Percentiles rank a stretch among this genome's conserved stretches.
These are phyloP conservation scores for Mycena venus DNA, from an alignment of 768 basidiomycete species.

Conservation along the genomic window DNA sequence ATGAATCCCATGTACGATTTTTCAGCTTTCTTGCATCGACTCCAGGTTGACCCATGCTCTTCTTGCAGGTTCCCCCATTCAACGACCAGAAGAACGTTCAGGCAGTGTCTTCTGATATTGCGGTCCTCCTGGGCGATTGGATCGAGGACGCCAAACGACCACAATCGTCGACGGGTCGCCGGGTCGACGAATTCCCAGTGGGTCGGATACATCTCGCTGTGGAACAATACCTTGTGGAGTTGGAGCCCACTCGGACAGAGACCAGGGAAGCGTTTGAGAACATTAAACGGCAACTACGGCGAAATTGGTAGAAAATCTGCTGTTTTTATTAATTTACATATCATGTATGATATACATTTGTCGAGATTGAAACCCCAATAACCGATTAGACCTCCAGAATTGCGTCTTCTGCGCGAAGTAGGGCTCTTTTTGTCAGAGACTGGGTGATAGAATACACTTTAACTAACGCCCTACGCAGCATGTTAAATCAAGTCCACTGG, in stretches of 20 bases:
- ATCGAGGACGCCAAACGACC: slow-evolving; percentile 81
- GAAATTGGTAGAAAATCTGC: slow-evolving; percentile 68
- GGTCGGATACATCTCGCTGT: slow-evolving; percentile 81
- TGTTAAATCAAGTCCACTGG: slow-evolving; percentile 10
- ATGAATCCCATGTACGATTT: slow-evolving; percentile 83
- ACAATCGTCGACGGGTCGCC: slow-evolving; percentile 70
- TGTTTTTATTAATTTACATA: slow-evolving; percentile 25
- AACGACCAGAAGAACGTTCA: slow-evolving; percentile 86
- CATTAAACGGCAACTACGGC: slow-evolving; percentile 78
- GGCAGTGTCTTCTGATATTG: slow-evolving; percentile 85
- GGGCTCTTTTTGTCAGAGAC: slow-evolving; percentile 66
- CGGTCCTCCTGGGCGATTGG: slow-evolving; percentile 86
- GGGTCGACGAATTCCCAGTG: slow-evolving; percentile 78
- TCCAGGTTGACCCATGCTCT: not conserved
- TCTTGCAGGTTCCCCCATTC: slow-evolving; percentile 82
- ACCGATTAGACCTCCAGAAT: slow-evolving; percentile 80
- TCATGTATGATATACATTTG: slow-evolving; percentile 20
- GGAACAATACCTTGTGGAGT: slow-evolving; percentile 80
- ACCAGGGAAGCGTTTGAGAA: slow-evolving; percentile 77
- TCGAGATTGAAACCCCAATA: not conserved
- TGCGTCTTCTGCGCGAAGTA: slow-evolving; percentile 82
- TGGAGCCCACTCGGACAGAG: slow-evolving; percentile 72
- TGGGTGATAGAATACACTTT: slow-evolving; percentile 79
- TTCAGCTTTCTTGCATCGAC: not conserved
- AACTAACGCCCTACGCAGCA: slow-evolving; percentile 70